Evolutionary conservation across 495 filamentous ascomycete genomes (phyloP).

Genomic region (Trichoderma reesei): DNA sequence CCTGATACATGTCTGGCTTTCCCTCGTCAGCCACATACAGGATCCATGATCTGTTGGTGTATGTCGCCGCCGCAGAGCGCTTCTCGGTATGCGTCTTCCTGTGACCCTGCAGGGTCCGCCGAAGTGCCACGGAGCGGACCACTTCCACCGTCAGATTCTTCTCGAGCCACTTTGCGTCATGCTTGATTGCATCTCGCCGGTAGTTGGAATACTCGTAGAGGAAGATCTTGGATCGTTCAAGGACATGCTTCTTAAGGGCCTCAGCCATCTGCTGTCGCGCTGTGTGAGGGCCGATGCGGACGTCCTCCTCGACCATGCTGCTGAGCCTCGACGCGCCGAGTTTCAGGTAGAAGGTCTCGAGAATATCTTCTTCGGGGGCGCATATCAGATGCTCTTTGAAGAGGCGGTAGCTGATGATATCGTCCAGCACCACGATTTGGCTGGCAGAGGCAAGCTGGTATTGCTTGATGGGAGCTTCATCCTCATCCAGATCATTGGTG

Average conservation of each 20-base stretch:
- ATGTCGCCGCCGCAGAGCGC: constrained; percentile 50
- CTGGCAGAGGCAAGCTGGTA: constrained; percentile 61
- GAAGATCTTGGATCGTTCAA: constrained; percentile 81
- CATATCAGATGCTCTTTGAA: constrained; percentile 75
- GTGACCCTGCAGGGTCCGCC: constrained; percentile 59
- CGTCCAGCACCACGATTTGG: constrained; percentile 74
- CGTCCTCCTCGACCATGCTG: constrained; percentile 49
- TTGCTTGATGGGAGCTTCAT: constrained; percentile 60
- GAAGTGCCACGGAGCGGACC: constrained; percentile 64
- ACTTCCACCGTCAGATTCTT: constrained; percentile 69
- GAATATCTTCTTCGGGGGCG: constrained; percentile 74
- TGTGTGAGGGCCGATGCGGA: constrained; percentile 40
- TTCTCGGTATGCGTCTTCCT: constrained; percentile 56
- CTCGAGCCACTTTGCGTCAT: constrained; percentile 82
- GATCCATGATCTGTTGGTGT: constrained; percentile 23
- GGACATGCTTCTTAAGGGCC: constrained; percentile 64
- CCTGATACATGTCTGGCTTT: constrained; percentile 73
- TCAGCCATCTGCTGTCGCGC: constrained; percentile 37
- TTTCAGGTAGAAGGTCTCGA: constrained; percentile 74
- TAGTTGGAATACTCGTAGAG: constrained; percentile 57
- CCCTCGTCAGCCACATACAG: constrained; percentile 44
- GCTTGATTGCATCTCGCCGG: constrained; percentile 59
- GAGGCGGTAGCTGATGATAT: constrained; percentile 70
- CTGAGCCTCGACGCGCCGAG: constrained; percentile 52
- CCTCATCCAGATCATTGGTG: constrained; percentile 51